Conservation (phyloP, 345 rosid species). For the Mangifera indica region DNA sequence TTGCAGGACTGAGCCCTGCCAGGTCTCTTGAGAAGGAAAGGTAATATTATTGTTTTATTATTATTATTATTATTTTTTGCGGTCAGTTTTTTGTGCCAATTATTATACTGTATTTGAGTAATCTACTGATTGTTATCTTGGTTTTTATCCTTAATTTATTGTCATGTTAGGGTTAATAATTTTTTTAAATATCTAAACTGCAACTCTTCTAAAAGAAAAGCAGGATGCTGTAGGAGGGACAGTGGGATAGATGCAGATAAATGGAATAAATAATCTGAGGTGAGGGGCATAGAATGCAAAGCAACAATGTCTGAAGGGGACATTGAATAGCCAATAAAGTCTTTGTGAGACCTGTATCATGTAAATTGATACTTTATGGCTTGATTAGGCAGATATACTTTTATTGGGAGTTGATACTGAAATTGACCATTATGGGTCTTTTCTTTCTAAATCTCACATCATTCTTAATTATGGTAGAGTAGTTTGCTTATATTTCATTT, state of each 20-base stretch:
- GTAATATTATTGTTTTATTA: constrained; percentile 32
- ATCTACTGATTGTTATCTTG: constrained; percentile 3
- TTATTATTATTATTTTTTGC: neutral
- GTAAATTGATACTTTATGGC: no score
- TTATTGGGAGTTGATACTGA: no score
- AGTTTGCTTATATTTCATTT: no score
- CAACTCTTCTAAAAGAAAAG: neutral
- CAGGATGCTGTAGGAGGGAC: neutral
- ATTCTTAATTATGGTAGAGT: no score
- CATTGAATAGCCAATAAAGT: no score
- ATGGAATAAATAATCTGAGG: neutral
- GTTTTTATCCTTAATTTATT: neutral
- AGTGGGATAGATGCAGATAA: neutral
- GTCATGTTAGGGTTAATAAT: neutral
- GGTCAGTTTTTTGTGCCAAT: neutral
- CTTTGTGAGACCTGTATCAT: no score
- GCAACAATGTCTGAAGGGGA: no score
- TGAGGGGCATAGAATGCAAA: no score
- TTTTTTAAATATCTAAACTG: neutral
- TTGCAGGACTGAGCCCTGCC: constrained; percentile 68
- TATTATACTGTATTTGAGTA: neutral
- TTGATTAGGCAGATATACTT: no score
- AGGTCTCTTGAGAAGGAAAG: constrained; percentile 54
- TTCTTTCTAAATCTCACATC: no score
- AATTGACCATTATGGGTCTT: no score